phyloP scores from a whole-genome alignment of 768 basidiomycete species.

The Pisolithus albus region DNA sequence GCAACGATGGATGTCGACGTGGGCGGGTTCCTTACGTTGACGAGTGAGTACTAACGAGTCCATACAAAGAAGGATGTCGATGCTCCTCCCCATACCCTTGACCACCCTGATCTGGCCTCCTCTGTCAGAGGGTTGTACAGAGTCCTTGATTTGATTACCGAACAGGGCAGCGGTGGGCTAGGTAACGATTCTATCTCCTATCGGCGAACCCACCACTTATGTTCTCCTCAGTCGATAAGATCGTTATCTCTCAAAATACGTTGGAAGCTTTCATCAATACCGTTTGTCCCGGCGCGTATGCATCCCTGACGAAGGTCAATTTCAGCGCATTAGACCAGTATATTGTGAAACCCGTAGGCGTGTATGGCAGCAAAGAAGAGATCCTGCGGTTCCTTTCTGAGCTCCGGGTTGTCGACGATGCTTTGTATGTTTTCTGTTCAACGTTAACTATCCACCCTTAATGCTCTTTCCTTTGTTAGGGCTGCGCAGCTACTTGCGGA shows the following conservation, averaged over 20 bases:
- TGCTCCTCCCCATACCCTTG: neutral
- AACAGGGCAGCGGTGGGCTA: constrained; percentile 44
- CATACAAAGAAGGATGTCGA: constrained; percentile 1
- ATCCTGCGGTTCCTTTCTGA: constrained; percentile 40
- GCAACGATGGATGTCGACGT: neutral
- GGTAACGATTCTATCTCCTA: constrained; percentile 27
- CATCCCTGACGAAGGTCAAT: constrained; percentile 48
- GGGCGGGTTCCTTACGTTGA: neutral
- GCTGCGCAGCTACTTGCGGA: constrained; percentile 4
- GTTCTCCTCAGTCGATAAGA: constrained; percentile 44
- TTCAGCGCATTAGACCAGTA: constrained; percentile 45
- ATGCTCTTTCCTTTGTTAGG: neutral
- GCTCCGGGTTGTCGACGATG: constrained; percentile 31
- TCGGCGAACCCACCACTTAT: neutral
- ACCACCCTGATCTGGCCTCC: constrained; percentile 16
- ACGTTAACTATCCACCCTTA: neutral
- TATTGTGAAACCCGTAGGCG: constrained; percentile 42
- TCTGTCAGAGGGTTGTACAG: constrained; percentile 44
- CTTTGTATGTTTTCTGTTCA: constrained; percentile 29
- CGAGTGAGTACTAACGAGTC: neutral
- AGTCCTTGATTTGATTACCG: constrained; percentile 47
- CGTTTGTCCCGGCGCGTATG: constrained; percentile 45
- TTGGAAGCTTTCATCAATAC: constrained; percentile 42
- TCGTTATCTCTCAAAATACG: constrained; percentile 50
- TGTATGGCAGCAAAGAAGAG: constrained; percentile 51